These are phyloP conservation scores for Nidula microcarpa DNA, from an alignment of 768 basidiomycete species.

Conservation along the genomic window DNA sequence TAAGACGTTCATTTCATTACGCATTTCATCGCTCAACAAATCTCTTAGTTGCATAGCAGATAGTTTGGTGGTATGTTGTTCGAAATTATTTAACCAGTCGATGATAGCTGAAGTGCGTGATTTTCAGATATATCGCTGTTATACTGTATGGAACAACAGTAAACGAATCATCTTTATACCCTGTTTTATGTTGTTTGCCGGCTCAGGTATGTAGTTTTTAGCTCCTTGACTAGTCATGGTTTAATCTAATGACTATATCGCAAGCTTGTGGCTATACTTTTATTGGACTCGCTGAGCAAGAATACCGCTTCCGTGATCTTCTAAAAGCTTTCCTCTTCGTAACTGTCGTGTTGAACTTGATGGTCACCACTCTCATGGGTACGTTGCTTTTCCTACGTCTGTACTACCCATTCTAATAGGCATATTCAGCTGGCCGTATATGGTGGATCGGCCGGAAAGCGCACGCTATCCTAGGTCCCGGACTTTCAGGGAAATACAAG, in stretches of 20 bases:
- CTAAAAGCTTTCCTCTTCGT: slow-evolving; percentile 23
- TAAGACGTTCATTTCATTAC: background rate
- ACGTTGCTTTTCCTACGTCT: background rate
- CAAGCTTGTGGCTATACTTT: slow-evolving; percentile 22
- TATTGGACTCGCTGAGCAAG: slow-evolving; percentile 20
- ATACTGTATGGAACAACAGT: slow-evolving; percentile 24
- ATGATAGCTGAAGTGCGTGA: too few relatives aligned
- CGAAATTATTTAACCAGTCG: background rate
- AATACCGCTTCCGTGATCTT: slow-evolving; percentile 21
- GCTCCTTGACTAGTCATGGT: background rate
- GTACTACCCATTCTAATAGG: background rate
- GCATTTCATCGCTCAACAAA: background rate
- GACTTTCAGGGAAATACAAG: slow-evolving; percentile 15
- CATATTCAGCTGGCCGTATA: slow-evolving; percentile 19
- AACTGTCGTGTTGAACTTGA: slow-evolving; percentile 21
- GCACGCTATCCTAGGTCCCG: slow-evolving; percentile 16
- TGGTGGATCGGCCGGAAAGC: slow-evolving; percentile 26
- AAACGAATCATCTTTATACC: slow-evolving; percentile 22
- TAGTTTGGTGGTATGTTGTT: slow-evolving; percentile 19
- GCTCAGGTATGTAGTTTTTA: slow-evolving; percentile 14
- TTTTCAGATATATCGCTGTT: slow-evolving; percentile 27
- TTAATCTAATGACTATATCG: background rate
- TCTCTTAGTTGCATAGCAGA: slow-evolving; percentile 21
- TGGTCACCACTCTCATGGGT: slow-evolving; percentile 27
- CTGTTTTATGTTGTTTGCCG: slow-evolving; percentile 17